A percentile compares a stretch with the other conserved stretches of the same genome.
Conservation (phyloP, 768 basidiomycete genomes). For the Calocera cornea region DNA sequence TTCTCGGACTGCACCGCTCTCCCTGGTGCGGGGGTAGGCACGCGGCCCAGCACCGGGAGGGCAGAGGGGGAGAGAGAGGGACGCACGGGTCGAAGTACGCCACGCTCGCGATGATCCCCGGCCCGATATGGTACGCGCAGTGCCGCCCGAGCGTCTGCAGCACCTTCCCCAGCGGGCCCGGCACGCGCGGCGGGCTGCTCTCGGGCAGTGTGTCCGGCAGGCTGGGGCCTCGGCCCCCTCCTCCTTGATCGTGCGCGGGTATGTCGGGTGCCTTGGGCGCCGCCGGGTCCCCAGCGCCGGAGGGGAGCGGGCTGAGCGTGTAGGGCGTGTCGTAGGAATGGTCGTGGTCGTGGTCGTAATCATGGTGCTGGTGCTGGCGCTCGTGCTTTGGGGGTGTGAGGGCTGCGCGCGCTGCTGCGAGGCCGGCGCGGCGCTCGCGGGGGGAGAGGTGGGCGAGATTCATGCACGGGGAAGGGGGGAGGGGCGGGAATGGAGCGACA, state of each 20-base stretch:
- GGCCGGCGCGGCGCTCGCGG: neutral
- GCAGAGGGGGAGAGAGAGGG: neutral
- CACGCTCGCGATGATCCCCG: slow-evolving; percentile 76
- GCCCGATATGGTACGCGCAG: slow-evolving; percentile 53
- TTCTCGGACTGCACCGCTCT: too few relatives aligned
- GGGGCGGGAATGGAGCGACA: neutral
- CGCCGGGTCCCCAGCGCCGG: neutral
- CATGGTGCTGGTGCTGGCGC: neutral
- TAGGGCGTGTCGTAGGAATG: neutral
- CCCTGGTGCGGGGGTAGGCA: too few relatives aligned
- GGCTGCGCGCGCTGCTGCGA: neutral
- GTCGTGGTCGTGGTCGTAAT: neutral
- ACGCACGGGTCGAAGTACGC: slow-evolving; percentile 81
- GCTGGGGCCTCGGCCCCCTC: neutral
- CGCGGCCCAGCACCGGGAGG: neutral
- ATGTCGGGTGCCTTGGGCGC: neutral
- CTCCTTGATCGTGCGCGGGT: neutral
- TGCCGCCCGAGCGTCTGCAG: slow-evolving; percentile 27
- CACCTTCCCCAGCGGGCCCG: neutral
- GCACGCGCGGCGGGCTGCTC: neutral
- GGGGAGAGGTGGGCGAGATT: slow-evolving; percentile 4
- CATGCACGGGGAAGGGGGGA: neutral
- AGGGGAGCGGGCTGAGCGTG: neutral
- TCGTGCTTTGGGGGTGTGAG: neutral
- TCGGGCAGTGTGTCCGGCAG: neutral